Percentiles rank a stretch among this genome's conserved stretches.
These are phyloP conservation scores for Capsella rubella DNA, from an alignment of 441 rosid genomes.

Conservation along the genomic window DNA sequence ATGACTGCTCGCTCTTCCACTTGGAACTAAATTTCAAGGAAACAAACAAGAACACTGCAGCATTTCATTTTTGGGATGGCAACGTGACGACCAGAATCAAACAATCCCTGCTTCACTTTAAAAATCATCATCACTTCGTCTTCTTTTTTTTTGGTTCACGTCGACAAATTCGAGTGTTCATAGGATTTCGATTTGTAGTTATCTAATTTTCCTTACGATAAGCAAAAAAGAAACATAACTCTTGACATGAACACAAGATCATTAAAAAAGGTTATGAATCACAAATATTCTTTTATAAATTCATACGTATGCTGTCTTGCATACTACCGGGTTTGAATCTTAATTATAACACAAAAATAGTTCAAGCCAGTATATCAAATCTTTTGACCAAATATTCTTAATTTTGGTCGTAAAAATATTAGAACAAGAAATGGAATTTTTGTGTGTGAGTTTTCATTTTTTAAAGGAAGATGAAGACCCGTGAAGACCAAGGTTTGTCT, in stretches of 20 bases:
- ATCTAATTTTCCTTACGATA: background rate
- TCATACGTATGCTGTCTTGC: background rate
- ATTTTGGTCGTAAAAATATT: background rate
- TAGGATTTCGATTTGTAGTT: background rate
- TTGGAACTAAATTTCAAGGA: constrained; percentile 28
- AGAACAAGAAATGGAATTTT: background rate
- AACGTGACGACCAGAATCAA: background rate
- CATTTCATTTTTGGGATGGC: constrained; percentile 9
- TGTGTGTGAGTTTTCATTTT: background rate
- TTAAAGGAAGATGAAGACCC: constrained; percentile 26
- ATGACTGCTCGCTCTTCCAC: constrained; percentile 29
- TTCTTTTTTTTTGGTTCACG: too few species aligned
- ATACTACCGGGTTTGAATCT: background rate
- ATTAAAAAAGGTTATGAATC: background rate
- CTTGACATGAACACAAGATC: background rate
- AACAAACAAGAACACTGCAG: constrained; percentile 26
- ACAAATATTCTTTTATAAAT: background rate
- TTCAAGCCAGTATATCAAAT: background rate
- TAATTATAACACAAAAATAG: background rate
- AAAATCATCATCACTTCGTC: too few species aligned
- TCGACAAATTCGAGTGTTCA: background rate
- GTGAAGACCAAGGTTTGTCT: constrained; percentile 40
- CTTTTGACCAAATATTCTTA: background rate
- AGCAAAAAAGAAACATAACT: background rate
- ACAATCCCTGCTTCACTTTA: background rate